phyloP scores from a whole-genome alignment of 2,329 filamentous ascomycete genomes.

The Aureobasidium uvarum region DNA sequence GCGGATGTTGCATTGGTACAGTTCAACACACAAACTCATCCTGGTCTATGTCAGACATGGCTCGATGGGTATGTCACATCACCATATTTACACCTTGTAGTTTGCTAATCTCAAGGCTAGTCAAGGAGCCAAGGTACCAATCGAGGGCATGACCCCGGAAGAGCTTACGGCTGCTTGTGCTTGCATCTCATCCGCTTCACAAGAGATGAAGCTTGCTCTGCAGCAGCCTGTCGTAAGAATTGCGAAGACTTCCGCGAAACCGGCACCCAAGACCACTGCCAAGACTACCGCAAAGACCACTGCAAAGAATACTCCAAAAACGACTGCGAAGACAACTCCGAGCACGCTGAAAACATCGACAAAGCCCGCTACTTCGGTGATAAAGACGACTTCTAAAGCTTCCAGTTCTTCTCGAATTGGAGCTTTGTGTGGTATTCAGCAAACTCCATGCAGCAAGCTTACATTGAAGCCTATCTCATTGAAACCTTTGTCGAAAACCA shows the following conservation, averaged over 20 bases:
- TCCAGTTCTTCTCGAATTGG: neutral
- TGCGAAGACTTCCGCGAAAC: neutral
- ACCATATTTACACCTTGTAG: neutral
- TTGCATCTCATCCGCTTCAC: neutral
- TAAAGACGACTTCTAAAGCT: neutral
- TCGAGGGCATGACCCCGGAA: neutral
- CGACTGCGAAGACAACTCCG: neutral
- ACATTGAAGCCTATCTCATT: neutral
- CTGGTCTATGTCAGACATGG: slow-evolving; percentile 2
- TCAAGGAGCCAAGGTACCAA: neutral
- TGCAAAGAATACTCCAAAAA: neutral
- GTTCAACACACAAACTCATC: neutral
- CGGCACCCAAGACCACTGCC: slow-evolving; percentile 2
- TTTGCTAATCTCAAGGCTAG: neutral
- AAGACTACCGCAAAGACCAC: slow-evolving; percentile 17
- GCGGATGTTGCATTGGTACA: neutral
- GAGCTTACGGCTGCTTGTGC: slow-evolving; percentile 18
- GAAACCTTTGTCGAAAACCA: neutral
- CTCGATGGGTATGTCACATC: neutral
- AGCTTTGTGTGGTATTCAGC: neutral
- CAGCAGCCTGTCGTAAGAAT: neutral
- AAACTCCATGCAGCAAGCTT: neutral
- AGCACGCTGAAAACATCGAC: slow-evolving; percentile 1
- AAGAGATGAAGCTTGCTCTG: slow-evolving; percentile 5
- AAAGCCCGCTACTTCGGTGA: neutral